phyloP scores from a whole-genome alignment of 441 rosid genomes.

The Capsella rubella region DNA sequence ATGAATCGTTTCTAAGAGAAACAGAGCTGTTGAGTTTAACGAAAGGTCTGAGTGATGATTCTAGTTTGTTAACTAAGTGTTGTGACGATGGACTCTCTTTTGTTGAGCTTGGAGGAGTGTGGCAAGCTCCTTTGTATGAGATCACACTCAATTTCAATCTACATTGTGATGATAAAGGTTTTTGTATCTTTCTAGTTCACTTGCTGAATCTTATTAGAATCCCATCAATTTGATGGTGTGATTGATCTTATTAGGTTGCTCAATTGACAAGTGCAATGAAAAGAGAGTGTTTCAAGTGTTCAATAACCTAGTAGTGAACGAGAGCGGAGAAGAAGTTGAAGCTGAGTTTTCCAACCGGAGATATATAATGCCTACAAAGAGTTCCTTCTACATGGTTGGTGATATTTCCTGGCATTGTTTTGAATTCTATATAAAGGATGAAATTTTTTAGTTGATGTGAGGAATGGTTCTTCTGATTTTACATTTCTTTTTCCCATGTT shows the following conservation, averaged over 20 bases:
- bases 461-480: conserved; percentile 16
- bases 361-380: conserved; percentile 64
- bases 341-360: conserved; percentile 62
- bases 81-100: conserved; percentile 49
- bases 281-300: conserved; percentile 59
- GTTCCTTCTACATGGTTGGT: conserved; percentile 86
- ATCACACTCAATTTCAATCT: conserved; percentile 57
- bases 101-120: conserved; percentile 71
- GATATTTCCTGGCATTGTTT: not conserved
- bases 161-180: conserved; percentile 47
- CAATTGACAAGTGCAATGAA: conserved; percentile 36
- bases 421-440: conserved; percentile 21
- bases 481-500: conserved; percentile 36
- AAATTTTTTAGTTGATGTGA: conserved; percentile 13
- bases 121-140: conserved; percentile 90
- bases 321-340: conserved; percentile 61
- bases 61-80: conserved; percentile 41
- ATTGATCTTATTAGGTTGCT: conserved; percentile 45
- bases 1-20: conserved; percentile 55
- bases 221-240: conserved; percentile 3
- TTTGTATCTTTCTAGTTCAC: not conserved
- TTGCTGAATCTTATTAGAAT: conserved; percentile 1
- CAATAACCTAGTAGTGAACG: conserved; percentile 63
- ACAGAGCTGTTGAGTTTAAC: conserved; percentile 53
- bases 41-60: conserved; percentile 50